Conservation (phyloP, 768 basidiomycete species). For the Termitomyces sp. region DNA sequence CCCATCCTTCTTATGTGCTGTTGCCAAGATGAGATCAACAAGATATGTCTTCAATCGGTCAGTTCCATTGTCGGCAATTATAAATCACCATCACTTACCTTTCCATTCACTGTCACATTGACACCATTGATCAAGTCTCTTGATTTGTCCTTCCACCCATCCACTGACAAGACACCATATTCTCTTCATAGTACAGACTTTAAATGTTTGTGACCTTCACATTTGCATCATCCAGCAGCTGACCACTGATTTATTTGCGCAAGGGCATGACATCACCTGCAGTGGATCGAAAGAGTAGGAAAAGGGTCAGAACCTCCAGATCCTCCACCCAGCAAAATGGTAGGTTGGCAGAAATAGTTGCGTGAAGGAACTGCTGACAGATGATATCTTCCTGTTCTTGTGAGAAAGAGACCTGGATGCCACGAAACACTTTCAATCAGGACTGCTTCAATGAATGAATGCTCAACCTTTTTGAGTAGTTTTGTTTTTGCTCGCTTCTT, state of each 20-base stretch:
- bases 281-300: slow-evolving; percentile 26
- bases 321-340: slow-evolving; percentile 19
- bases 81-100: slow-evolving; percentile 14
- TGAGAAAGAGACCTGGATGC: too few species aligned
- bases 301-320: slow-evolving; percentile 25
- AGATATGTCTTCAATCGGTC: neutral
- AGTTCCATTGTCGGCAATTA: too few species aligned
- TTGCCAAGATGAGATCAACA: slow-evolving; percentile 5
- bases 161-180: slow-evolving; percentile 19
- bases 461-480: too few species aligned
- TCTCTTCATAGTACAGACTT: slow-evolving; percentile 10
- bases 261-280: slow-evolving; percentile 24
- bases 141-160: slow-evolving; percentile 29
- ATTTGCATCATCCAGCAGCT: slow-evolving; percentile 20
- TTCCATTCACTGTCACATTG: slow-evolving; percentile 21
- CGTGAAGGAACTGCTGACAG: neutral
- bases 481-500: too few species aligned
- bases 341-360: slow-evolving; percentile 24
- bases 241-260: slow-evolving; percentile 17
- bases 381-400: too few species aligned
- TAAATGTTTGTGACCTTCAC: slow-evolving; percentile 14
- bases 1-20: slow-evolving; percentile 24
- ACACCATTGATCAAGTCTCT: slow-evolving; percentile 24
- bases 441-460: too few species aligned
- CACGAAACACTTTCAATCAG: too few species aligned